Conservation (phyloP, 768 basidiomycete species). For the Termitomyces sp. region DNA sequence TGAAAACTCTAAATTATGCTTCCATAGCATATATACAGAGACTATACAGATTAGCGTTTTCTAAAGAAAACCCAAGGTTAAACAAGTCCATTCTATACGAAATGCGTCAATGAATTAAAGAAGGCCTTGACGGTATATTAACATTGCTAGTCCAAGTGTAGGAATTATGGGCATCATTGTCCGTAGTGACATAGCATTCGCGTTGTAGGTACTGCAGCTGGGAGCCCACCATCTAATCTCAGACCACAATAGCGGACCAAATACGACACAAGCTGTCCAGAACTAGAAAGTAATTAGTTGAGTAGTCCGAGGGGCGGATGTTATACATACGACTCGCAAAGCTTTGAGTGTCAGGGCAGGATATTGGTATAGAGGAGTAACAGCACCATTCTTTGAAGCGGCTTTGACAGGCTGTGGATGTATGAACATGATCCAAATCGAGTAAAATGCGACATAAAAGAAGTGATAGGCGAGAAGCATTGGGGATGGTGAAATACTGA, state of each 20-base stretch:
- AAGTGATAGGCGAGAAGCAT: conserved; percentile 83
- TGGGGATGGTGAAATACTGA: conserved; percentile 78
- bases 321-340: conserved; percentile 59
- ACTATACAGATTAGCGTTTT: neutral
- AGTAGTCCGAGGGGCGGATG: neutral
- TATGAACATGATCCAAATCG: conserved; percentile 87
- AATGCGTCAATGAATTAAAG: neutral
- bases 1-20: neutral
- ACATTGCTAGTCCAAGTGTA: neutral
- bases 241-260: conserved; percentile 83
- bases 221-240: conserved; percentile 75
- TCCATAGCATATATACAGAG: neutral
- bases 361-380: conserved; percentile 55
- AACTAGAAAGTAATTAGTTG: conserved; percentile 43
- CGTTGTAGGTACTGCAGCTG: neutral
- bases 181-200: neutral
- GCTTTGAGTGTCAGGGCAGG: conserved; percentile 60
- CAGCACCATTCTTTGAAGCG: conserved; percentile 27
- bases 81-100: neutral
- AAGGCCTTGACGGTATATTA: conserved; percentile 5
- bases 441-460: conserved; percentile 92
- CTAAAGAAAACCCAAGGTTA: neutral
- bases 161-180: conserved; percentile 1
- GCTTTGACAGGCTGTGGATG: conserved; percentile 26
- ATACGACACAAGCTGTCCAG: conserved; percentile 87